Conservation (phyloP, 768 basidiomycete species). For the Tulasnella sp. region DNA sequence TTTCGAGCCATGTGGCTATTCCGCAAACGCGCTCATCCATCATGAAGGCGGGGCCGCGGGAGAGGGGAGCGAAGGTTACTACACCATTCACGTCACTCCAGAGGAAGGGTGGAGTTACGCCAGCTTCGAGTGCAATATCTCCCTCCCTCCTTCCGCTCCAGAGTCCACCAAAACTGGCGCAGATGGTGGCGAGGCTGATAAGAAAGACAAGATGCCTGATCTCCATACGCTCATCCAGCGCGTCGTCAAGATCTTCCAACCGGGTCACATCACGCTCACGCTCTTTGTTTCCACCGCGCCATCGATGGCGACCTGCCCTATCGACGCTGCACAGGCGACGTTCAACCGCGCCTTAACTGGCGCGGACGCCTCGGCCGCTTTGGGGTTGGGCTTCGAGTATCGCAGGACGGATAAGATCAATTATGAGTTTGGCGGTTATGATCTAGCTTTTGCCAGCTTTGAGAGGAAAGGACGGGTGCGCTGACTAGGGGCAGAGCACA, state of each 20-base stretch:
- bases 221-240: slow-evolving; percentile 72
- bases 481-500: background rate
- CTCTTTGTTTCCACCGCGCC: slow-evolving; percentile 56
- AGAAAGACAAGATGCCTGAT: slow-evolving; percentile 44
- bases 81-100: slow-evolving; percentile 96
- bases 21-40: slow-evolving; percentile 73
- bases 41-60: slow-evolving; percentile 50
- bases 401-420: slow-evolving; percentile 92
- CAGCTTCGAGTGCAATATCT: slow-evolving; percentile 98
- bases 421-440: slow-evolving; percentile 92
- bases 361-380: slow-evolving; percentile 19
- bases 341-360: slow-evolving; percentile 54
- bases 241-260: slow-evolving; percentile 89
- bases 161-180: slow-evolving; percentile 28
- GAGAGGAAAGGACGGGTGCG: slow-evolving; percentile 29
- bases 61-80: slow-evolving; percentile 73
- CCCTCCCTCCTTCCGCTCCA: slow-evolving; percentile 33
- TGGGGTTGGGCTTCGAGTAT: slow-evolving; percentile 33
- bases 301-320: slow-evolving; percentile 28
- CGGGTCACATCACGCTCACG: slow-evolving; percentile 73
- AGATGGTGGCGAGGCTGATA: slow-evolving; percentile 16
- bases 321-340: slow-evolving; percentile 63
- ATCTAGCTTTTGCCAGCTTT: slow-evolving; percentile 82
- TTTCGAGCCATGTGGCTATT: slow-evolving; percentile 93
- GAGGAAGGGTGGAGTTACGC: slow-evolving; percentile 98